Evolutionary conservation across 2,329 filamentous ascomycete genomes (phyloP).

Genomic region (Sporothrix mexicana): DNA sequence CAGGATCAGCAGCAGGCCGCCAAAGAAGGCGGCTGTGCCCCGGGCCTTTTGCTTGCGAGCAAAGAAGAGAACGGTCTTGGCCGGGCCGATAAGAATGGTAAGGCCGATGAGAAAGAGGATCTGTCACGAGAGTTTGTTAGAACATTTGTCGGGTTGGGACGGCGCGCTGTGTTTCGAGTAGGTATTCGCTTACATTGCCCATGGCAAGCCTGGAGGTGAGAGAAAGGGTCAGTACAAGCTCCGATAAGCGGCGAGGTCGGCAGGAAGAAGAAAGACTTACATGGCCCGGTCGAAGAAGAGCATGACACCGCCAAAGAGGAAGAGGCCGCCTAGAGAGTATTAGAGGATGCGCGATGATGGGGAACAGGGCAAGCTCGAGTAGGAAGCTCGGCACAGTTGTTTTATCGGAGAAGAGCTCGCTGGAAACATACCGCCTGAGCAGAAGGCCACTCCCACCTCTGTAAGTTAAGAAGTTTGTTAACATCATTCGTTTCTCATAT

Average conservation of each 20-base stretch:
- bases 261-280: conserved; percentile 56
- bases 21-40: conserved; percentile 86
- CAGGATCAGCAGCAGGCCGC: conserved; percentile 83
- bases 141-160: too few relatives aligned
- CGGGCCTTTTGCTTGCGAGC: conserved; percentile 90
- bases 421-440: conserved; percentile 81
- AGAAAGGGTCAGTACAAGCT: conserved; percentile 16
- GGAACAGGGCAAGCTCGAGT: background rate
- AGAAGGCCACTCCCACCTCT: conserved; percentile 98
- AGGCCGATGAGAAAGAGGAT: conserved; percentile 98
- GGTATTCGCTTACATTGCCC: conserved; percentile 74
- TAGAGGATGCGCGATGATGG: background rate
- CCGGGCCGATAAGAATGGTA: conserved; percentile 90
- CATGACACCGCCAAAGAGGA: conserved; percentile 90
- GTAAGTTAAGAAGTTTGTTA: conserved; percentile 40
- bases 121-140: conserved; percentile 52
- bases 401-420: background rate
- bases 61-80: conserved; percentile 94
- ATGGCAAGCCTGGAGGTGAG: conserved; percentile 77
- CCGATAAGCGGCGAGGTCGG: background rate
- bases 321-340: conserved; percentile 75
- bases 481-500: conserved; percentile 33
- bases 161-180: background rate
- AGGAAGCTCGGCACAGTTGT: too few relatives aligned
- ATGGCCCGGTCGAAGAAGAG: conserved; percentile 98